Conservation (phyloP, 192 early-diverging fungal species). For the Backusella psychrophila region DNA sequence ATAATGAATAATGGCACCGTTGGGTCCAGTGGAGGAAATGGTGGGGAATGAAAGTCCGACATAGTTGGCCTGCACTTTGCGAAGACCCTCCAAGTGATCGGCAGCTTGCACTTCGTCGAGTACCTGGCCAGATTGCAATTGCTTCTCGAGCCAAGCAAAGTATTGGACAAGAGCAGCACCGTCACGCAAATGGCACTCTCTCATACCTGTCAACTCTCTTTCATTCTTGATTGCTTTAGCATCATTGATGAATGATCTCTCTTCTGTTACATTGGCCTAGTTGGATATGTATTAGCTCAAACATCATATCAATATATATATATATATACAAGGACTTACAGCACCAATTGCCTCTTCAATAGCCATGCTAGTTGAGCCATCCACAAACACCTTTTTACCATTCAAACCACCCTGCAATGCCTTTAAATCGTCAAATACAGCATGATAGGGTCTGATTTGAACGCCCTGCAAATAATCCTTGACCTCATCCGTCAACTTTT, state of each 20-base stretch:
- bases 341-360: conserved; percentile 70
- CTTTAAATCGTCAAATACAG: conserved; percentile 73
- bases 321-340: conserved; percentile 11
- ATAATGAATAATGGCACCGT: conserved; percentile 98
- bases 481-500: conserved; percentile 64
- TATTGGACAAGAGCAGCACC: conserved; percentile 81
- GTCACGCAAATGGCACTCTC: conserved; percentile 87
- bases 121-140: conserved; percentile 66
- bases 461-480: conserved; percentile 60
- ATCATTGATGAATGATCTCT: conserved; percentile 67
- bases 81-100: conserved; percentile 74
- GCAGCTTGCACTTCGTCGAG: conserved; percentile 85
- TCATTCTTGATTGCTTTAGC: conserved; percentile 94
- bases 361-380: conserved; percentile 66
- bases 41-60: conserved; percentile 95
- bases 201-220: conserved; percentile 87
- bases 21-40: conserved; percentile 92
- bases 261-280: conserved; percentile 49
- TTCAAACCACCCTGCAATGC: background rate
- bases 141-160: conserved; percentile 94
- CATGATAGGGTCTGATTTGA: conserved; percentile 69
- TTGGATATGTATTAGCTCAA: background rate
- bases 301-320: background rate
- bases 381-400: conserved; percentile 59
- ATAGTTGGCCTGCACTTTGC: conserved; percentile 72